Conservation (phyloP, 208 protist genomes). For the Trypanosoma theileri region DNA sequence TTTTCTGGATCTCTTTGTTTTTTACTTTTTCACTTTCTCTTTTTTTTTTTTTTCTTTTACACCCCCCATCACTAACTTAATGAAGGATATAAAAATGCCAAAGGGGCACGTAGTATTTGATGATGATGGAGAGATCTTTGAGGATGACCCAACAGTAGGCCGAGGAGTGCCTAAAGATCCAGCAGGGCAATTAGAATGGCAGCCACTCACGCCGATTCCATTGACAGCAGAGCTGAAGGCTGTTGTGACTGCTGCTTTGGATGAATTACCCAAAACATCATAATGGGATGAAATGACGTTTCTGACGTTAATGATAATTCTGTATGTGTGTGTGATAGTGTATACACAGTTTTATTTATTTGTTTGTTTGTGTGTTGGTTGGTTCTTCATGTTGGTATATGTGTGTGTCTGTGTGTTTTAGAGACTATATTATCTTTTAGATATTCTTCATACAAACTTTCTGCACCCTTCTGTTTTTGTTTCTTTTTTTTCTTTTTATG, state of each 20-base stretch:
- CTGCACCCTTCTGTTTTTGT: too few species aligned
- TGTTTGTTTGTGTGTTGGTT: neutral
- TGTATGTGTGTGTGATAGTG: too few species aligned
- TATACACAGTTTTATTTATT: neutral
- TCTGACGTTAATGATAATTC: neutral
- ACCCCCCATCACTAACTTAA: neutral
- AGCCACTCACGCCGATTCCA: conserved; percentile 31
- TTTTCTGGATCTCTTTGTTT: conserved; percentile 15
- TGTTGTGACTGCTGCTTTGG: conserved; percentile 13
- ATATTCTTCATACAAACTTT: too few species aligned
- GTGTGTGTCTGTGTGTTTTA: neutral
- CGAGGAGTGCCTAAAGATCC: conserved; percentile 65
- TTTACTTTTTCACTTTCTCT: conserved; percentile 1
- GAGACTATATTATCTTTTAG: too few species aligned
- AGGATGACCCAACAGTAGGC: conserved; percentile 78
- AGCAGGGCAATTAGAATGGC: conserved; percentile 46
- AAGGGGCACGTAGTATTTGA: conserved; percentile 56
- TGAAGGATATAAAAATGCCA: conserved; percentile 7
- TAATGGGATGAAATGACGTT: neutral
- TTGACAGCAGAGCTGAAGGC: conserved; percentile 20
- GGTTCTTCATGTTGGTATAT: neutral
- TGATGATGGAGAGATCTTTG: conserved; percentile 80
- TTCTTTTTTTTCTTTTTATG: too few species aligned
- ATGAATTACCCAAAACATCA: conserved; percentile 4
- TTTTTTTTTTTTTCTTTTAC: conserved; percentile 1